Base-by-base conservation (phyloP, 2,329 filamentous ascomycete genomes). In the Alternaria hordeiaustralica region DNA sequence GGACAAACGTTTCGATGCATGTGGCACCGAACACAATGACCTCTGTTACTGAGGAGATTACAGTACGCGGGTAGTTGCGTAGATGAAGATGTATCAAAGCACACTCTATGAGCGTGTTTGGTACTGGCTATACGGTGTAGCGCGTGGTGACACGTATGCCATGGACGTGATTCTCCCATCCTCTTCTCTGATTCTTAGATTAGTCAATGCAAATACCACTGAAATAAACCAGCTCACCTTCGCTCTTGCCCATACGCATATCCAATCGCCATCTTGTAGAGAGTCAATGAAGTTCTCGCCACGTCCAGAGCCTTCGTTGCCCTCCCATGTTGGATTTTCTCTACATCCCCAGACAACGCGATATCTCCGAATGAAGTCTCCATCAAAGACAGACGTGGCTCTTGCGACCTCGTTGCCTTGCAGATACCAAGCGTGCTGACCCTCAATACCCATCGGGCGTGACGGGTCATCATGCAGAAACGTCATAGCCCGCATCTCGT, bases 361-460 rank as follows among this genome's bases (percentile, higher is more conserved):
- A 51, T 70, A 67, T 28, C 64, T 55, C 21, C 58, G 67, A 2
- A 64, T 45, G 58, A 66, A 61, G 9, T 68, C 64, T 5, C 65
- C 61, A 41, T 68, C 64, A 10, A 66, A 70, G 2, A 63, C 26
- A 6, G 64, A 67, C 13, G 26, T 55, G 5, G 49, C 61, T 61
- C 58, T 67, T 20, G 62, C 69, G 12, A 72, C 68, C 20, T 64
- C 10, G 21, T 72, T 74, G 6, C 65, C 61, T 55, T 74, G 69
- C 6, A 75, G 23, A 25, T 67, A 71, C 71, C 69, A 75, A 26
- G 68, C 58, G 50, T 66, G 28, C 18, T 64, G 60, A 20, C 67
- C 61, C 51, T 71, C 68, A 21, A 57, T 4, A 15, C 53, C 45
- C 25, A 46, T 61, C 57, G 28, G 28, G 20, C n/a, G 8, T 28